These are phyloP conservation scores for Gossypium mustelinum DNA, from an alignment of 345 rosid genomes.

Conservation along the genomic window DNA sequence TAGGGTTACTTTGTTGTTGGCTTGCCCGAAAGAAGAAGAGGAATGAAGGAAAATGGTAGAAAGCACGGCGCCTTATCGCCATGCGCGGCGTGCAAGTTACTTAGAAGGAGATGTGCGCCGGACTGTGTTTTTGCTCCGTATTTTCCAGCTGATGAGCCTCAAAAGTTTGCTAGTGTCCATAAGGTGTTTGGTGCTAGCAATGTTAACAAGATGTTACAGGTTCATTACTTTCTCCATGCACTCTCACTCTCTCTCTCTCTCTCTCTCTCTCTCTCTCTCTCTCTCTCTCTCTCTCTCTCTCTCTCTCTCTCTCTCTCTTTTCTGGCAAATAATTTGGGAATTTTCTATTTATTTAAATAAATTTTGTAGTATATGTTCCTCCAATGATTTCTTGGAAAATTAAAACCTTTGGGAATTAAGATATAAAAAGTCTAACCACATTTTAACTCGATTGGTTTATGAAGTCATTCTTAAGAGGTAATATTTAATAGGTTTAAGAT, in stretches of 20 bases:
- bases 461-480: too few species aligned
- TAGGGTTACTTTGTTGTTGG: neutral
- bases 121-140: conserved; percentile 88
- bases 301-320: too few species aligned
- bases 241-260: neutral
- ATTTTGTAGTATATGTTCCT: too few species aligned
- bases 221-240: conserved; percentile 19
- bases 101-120: conserved; percentile 71
- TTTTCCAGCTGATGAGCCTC: conserved; percentile 84
- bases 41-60: conserved; percentile 50
- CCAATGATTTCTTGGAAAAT: too few species aligned
- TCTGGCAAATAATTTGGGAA: neutral
- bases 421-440: neutral
- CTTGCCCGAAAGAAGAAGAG: neutral
- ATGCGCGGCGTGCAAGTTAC: conserved; percentile 91
- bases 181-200: conserved; percentile 97
- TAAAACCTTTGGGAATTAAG: too few species aligned
- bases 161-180: conserved; percentile 82
- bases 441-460: neutral
- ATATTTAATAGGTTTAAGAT: neutral
- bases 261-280: too few species aligned
- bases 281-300: neutral
- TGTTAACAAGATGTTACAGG: conserved; percentile 94
- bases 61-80: conserved; percentile 63
- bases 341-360: neutral